Evolutionary conservation across 306 rosid species (phyloP), one percentile per base, ranked within the genome.

Genomic region (Begonia peltatifolia): DNA sequence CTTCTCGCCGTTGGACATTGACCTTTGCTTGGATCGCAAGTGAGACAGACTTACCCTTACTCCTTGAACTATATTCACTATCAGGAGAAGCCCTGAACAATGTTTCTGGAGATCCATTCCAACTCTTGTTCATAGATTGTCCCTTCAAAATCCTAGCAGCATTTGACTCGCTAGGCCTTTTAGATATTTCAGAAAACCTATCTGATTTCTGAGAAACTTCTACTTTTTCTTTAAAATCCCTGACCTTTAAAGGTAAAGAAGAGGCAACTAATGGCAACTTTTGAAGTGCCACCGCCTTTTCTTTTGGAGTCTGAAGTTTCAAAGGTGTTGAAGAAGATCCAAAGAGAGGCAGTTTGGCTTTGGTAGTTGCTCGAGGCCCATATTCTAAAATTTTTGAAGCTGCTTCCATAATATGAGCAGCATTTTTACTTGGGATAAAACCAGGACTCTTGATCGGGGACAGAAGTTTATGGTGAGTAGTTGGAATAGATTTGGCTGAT

Each of bases 11-110:
- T 60, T 82, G 95, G 67, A 90, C 97, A 71, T 90, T 90, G 66
- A 85, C 97, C 67, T 90, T 90, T 58, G 97, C 97, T 71, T 90
- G 97, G 63, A 90, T 65, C 46, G 97, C 97, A 66, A 90, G 97
- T 2, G 97, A 90, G 60, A 90, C 62, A 46, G 97, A 90, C 73
- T 72, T 85, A 50, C 86, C 90, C 48, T 75, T 83, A 42, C 54
- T 73, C 67, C 57, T 77, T 51, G 56, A 59, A 55, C 58, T 44
- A 56, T 76, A 63, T 68, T 76, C 94, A 22, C 52, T 62, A 20
- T 70, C 61, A 38, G 79, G 64, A 53, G 68, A 54, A 46, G 73
- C 62, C 62, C 68, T 66, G 36, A 73, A 72, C 38, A 82, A 62
- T 13, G 81, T 38, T 47, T 84, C 97, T 20, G 44, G 65, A 59